Conservation (phyloP, 345 rosid genomes). For the Lepidium aucheri region DNA sequence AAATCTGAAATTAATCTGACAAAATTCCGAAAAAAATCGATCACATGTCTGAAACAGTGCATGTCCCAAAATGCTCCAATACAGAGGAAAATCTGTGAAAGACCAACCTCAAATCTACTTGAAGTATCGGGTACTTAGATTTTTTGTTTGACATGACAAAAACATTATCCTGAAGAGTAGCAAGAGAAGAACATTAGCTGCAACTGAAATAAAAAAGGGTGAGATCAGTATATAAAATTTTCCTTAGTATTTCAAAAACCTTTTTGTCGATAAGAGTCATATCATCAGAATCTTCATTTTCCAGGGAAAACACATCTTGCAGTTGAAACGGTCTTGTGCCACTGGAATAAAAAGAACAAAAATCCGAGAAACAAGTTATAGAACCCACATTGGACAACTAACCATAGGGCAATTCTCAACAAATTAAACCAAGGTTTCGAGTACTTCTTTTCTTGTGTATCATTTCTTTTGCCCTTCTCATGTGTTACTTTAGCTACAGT, state of each 20-base stretch:
- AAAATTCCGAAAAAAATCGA: constrained; percentile 11
- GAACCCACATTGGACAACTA: background rate
- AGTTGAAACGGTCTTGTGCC: constrained; percentile 77
- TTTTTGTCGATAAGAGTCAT: constrained; percentile 84
- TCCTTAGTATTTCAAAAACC: constrained; percentile 30
- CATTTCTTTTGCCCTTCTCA: constrained; percentile 76
- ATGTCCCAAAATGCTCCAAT: background rate
- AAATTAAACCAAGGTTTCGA: background rate
- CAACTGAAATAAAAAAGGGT: background rate
- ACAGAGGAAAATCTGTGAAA: background rate
- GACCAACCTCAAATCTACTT: constrained; percentile 89
- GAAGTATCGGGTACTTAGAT: constrained; percentile 95
- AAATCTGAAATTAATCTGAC: constrained; percentile 92
- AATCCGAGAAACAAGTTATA: background rate
- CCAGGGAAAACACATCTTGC: constrained; percentile 89
- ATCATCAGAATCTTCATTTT: constrained; percentile 93
- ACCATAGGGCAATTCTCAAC: background rate
- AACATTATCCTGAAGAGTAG: constrained; percentile 62
- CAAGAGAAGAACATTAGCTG: constrained; percentile 13
- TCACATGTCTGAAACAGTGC: constrained; percentile 11
- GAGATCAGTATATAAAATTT: background rate
- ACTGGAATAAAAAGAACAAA: constrained; percentile 26
- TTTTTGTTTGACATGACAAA: constrained; percentile 98
- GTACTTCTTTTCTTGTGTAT: constrained; percentile 68
- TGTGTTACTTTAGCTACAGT: constrained; percentile 93